Base-by-base conservation (phyloP, 805 yeast genomes). In the Lipomyces lipofer region DNA sequence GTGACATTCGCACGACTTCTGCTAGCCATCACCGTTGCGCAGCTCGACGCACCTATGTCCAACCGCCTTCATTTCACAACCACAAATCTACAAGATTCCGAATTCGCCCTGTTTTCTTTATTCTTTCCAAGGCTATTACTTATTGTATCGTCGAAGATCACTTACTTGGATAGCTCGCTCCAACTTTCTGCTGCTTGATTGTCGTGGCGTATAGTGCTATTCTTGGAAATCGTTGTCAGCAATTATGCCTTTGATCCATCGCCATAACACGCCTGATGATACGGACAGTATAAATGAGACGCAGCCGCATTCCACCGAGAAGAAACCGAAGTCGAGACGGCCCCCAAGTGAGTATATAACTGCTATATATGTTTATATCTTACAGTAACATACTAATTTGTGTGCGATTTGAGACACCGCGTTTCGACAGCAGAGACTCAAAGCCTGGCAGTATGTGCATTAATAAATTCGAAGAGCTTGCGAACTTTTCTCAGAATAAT, bases 391-490 rank as follows among this genome's bases (percentile, higher is more conserved):
- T 24, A 40, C 57, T 22, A 5, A 27, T 15, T 27, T 32, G 9
- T 25, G 15, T 32, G 30, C 5, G 24, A 28, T 45, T n/a, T n/a
- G n/a, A 58, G 62, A 74, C 58, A 74, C 74, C 33, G 78, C 78
- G 39, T 74, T 74, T 63, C 69, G 78, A 42, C 78, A 74, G 66
- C 86, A 82, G 71, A 72, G 86, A 53, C 73, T 82, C 63, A 81
- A 82, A 67, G 84, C 86, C 48, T 82, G 85, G 86, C 86, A 82
- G 69, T 62, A 58, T 43, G 63, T 60, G 7, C 4, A 7, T 25
- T 25, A n/a, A 9, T 13, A 32, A 43, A 21, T 30, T 17, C 25
- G 25, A 13, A 22, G 19, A 15, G 45, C 25, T 12, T 28, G 21
- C 44, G 24, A 47, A 36, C 22, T 24, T 35, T 2, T 42, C n/a